Conservation (phyloP, 2,329 filamentous ascomycete species). For the Fusarium anthophilum region DNA sequence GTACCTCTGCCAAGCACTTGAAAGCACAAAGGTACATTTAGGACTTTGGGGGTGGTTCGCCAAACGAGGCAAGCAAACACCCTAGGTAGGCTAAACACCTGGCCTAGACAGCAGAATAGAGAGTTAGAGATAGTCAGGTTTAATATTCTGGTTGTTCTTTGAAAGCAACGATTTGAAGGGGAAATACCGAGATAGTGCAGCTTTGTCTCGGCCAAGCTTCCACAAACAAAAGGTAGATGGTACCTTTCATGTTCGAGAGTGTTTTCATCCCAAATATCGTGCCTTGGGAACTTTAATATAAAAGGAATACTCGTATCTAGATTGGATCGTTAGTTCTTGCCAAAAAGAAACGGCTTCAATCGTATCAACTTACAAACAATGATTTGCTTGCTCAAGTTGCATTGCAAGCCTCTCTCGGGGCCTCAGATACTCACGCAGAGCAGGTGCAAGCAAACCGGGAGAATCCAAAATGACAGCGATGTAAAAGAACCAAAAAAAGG, state of each 20-base stretch:
- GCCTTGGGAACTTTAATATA: too few species aligned
- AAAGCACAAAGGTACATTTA: neutral
- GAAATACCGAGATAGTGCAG: neutral
- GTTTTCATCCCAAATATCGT: neutral
- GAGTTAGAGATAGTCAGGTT: neutral
- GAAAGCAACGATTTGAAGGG: neutral
- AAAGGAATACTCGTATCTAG: neutral
- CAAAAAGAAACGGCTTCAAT: neutral
- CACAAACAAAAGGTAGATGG: neutral
- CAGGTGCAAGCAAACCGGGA: neutral
- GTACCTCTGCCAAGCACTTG: neutral
- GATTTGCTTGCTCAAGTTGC: neutral
- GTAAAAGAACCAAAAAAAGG: neutral
- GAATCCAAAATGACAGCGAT: neutral
- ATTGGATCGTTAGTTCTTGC: neutral
- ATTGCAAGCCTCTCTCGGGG: neutral
- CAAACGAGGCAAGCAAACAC: neutral
- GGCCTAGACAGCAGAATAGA: neutral
- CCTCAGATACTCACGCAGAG: neutral
- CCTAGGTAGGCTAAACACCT: too few species aligned
- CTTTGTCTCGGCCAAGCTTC: neutral
- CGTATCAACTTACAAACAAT: neutral
- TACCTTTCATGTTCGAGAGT: neutral
- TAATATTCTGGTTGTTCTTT: neutral
- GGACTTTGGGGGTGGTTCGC: slow-evolving; percentile 1